These are phyloP conservation scores for Penicillium antarcticum DNA, from an alignment of 495 filamentous ascomycete genomes.

Conservation along the genomic window DNA sequence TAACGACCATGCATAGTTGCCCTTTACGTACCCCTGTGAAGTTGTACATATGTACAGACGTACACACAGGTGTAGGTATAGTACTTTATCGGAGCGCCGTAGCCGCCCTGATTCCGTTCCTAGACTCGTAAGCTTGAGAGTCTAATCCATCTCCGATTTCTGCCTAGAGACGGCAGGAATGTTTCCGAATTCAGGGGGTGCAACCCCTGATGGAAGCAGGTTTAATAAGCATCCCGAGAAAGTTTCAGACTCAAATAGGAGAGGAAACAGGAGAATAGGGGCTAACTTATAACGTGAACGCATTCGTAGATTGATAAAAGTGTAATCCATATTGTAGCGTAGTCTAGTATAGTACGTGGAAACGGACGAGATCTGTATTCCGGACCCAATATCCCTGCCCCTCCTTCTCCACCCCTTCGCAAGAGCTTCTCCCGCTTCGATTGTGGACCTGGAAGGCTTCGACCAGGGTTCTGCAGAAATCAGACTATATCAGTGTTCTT, in stretches of 20 bases:
- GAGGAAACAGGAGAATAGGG: too few relatives aligned
- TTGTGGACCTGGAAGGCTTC: constrained; percentile 43
- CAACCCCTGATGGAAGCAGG: too few relatives aligned
- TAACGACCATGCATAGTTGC: constrained; percentile 24
- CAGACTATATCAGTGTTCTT: constrained; percentile 13
- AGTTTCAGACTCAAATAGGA: too few relatives aligned
- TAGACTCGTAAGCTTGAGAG: too few relatives aligned
- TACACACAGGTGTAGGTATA: not conserved
- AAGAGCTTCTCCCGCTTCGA: constrained; percentile 49
- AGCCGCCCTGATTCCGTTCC: too few relatives aligned
- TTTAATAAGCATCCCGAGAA: too few relatives aligned
- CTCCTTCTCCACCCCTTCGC: constrained; percentile 29
- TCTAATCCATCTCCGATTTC: too few relatives aligned
- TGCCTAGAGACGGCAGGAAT: too few relatives aligned
- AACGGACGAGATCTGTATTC: constrained; percentile 9
- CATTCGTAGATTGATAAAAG: not conserved
- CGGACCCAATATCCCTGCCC: constrained; percentile 18
- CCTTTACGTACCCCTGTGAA: constrained; percentile 27
- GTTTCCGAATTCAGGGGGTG: too few relatives aligned
- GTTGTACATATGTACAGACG: too few relatives aligned
- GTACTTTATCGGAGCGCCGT: too few relatives aligned
- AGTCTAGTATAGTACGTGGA: not conserved
- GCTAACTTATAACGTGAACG: too few relatives aligned
- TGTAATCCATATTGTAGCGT: not conserved
- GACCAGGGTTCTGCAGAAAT: constrained; percentile 33